phyloP scores from a whole-genome alignment of 2,329 filamentous ascomycete species.

The Neonectria magnoliae region DNA sequence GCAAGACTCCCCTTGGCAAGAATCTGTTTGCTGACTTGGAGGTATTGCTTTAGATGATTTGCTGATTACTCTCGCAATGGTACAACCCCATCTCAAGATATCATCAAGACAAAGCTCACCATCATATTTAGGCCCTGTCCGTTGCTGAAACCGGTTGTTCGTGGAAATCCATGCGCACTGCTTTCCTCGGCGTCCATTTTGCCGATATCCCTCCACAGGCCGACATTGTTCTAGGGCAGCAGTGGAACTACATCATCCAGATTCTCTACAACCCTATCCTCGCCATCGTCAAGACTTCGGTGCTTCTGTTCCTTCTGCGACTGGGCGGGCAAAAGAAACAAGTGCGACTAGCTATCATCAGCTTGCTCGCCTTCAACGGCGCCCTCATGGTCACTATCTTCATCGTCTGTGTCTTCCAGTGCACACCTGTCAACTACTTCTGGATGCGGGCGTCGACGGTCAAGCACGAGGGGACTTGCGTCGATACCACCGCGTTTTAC shows the following conservation, averaged over 20 bases:
- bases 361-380: slow-evolving; percentile 48
- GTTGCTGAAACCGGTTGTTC: slow-evolving; percentile 30
- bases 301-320: slow-evolving; percentile 55
- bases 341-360: slow-evolving; percentile 43
- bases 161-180: slow-evolving; percentile 30
- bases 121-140: slow-evolving; percentile 12
- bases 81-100: background rate
- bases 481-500: slow-evolving; percentile 46
- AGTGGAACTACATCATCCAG: slow-evolving; percentile 52
- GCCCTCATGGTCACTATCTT: slow-evolving; percentile 49
- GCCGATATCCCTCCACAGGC: slow-evolving; percentile 44
- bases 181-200: slow-evolving; percentile 41
- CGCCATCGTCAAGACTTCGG: slow-evolving; percentile 56
- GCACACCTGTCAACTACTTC: slow-evolving; percentile 42
- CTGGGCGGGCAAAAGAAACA: slow-evolving; percentile 49
- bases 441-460: slow-evolving; percentile 9
- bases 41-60: slow-evolving; percentile 21
- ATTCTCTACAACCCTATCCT: slow-evolving; percentile 58
- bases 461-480: slow-evolving; percentile 39
- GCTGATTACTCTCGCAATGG: slow-evolving; percentile 29
- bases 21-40: background rate
- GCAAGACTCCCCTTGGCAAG: background rate
- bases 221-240: slow-evolving; percentile 35
- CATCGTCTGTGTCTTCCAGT: slow-evolving; percentile 52
- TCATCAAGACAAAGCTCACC: background rate